A percentile compares a stretch with the other conserved stretches of the same genome.
Conservation (phyloP, 495 filamentous ascomycete species). For the Xylaria nigripes region DNA sequence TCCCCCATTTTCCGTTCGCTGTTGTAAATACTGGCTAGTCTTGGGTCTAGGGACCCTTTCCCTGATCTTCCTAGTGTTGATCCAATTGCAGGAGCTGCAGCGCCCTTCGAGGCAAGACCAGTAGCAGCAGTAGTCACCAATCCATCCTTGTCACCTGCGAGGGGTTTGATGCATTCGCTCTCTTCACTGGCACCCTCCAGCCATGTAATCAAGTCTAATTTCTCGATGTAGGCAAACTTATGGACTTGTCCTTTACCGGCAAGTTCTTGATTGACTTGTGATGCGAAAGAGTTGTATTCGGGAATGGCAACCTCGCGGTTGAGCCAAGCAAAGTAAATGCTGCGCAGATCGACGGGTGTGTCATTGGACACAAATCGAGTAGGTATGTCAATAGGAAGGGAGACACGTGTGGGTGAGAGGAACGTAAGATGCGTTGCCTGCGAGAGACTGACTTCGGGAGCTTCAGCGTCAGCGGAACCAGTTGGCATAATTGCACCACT, state of each 20-base stretch:
- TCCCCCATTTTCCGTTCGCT: conserved; percentile 88
- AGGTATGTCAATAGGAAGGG: conserved; percentile 63
- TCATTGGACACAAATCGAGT: conserved; percentile 74
- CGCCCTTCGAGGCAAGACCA: conserved; percentile 41
- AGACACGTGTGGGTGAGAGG: conserved; percentile 49
- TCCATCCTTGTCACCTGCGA: conserved; percentile 54
- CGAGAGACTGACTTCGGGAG: conserved; percentile 47
- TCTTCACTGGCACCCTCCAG: conserved; percentile 82
- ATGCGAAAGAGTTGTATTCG: conserved; percentile 78
- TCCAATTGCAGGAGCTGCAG: conserved; percentile 41
- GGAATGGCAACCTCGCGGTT: conserved; percentile 82
- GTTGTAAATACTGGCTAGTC: conserved; percentile 79
- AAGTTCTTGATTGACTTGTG: conserved; percentile 73
- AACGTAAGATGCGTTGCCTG: conserved; percentile 80
- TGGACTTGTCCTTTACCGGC: conserved; percentile 56
- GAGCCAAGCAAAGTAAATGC: conserved; percentile 89
- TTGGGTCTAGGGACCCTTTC: conserved; percentile 61
- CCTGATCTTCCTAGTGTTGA: conserved; percentile 40
- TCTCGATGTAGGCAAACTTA: conserved; percentile 82
- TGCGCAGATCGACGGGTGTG: conserved; percentile 76
- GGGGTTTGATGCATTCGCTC: conserved; percentile 81
- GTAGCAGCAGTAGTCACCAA: conserved; percentile 38
- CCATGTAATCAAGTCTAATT: conserved; percentile 84
- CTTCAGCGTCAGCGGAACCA: conserved; percentile 50
- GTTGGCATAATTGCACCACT: conserved; percentile 59